These are phyloP conservation scores for Aspergillus versicolor DNA, from an alignment of 2,329 filamentous ascomycete genomes.

Conservation along the genomic window DNA sequence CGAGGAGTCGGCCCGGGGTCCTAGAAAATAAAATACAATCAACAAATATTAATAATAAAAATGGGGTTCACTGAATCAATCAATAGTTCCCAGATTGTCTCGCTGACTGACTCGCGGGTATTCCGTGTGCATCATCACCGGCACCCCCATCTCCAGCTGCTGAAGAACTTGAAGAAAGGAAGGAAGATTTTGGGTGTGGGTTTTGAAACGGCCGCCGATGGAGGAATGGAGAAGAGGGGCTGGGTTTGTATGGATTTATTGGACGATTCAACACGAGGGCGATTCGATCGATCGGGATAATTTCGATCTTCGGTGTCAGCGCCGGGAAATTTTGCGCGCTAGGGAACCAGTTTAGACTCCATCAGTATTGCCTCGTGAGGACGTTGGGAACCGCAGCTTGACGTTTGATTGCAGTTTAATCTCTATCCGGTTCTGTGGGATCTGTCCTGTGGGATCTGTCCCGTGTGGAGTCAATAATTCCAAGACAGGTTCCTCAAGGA, in stretches of 20 bases:
- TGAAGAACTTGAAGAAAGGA: background rate
- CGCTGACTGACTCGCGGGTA: no score
- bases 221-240: background rate
- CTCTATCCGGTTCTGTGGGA: background rate
- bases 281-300: slow-evolving; percentile 4
- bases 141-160: background rate
- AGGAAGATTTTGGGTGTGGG: background rate
- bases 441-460: background rate
- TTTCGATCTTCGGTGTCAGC: slow-evolving; percentile 6
- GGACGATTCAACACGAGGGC: background rate
- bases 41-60: no score
- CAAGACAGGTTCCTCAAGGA: background rate
- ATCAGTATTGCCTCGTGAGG: background rate
- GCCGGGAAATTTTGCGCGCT: background rate
- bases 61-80: no score
- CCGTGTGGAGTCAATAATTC: background rate
- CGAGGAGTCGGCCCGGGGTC: no score
- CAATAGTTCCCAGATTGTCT: no score
- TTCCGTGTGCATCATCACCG: background rate
- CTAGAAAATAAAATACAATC: no score
- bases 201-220: background rate
- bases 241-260: background rate
- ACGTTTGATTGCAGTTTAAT: background rate
- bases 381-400: background rate
- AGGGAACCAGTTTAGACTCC: background rate